Conservation (phyloP, 2,329 filamentous ascomycete genomes). For the Colletotrichum sp. region DNA sequence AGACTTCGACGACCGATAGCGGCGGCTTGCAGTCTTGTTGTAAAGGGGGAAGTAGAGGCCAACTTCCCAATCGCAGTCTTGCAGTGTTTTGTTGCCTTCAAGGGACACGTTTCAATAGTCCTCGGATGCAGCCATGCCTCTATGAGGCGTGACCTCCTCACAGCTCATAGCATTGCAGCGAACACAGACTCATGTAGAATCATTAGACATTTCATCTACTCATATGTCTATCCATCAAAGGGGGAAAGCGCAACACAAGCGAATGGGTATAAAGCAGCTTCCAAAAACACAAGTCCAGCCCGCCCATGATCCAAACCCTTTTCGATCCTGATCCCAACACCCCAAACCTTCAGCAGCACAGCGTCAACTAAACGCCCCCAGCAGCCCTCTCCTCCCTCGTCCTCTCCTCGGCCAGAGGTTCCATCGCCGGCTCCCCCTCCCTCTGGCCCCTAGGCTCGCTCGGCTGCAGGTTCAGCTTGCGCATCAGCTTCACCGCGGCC, state of each 20-base stretch:
- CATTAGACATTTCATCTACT: background rate
- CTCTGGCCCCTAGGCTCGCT: slow-evolving; percentile 28
- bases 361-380: background rate
- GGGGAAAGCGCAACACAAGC: background rate
- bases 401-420: slow-evolving; percentile 8
- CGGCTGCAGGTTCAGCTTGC: slow-evolving; percentile 43
- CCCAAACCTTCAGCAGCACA: background rate
- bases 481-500: slow-evolving; percentile 37
- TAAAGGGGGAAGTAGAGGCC: background rate
- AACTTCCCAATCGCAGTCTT: background rate
- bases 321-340: background rate
- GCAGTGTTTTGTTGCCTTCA: background rate
- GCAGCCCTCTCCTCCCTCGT: background rate
- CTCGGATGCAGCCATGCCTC: background rate
- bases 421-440: slow-evolving; percentile 19
- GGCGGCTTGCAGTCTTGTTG: background rate
- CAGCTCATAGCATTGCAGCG: background rate
- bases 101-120: too few species aligned
- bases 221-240: background rate
- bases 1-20: background rate
- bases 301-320: background rate
- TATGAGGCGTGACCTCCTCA: background rate
- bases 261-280: background rate
- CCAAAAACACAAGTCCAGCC: background rate
- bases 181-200: background rate